Percentiles rank a stretch among this genome's conserved stretches.
These are phyloP conservation scores for Ceratocystis ficicola DNA, from an alignment of 2,329 filamentous ascomycete species.

Conservation along the genomic window DNA sequence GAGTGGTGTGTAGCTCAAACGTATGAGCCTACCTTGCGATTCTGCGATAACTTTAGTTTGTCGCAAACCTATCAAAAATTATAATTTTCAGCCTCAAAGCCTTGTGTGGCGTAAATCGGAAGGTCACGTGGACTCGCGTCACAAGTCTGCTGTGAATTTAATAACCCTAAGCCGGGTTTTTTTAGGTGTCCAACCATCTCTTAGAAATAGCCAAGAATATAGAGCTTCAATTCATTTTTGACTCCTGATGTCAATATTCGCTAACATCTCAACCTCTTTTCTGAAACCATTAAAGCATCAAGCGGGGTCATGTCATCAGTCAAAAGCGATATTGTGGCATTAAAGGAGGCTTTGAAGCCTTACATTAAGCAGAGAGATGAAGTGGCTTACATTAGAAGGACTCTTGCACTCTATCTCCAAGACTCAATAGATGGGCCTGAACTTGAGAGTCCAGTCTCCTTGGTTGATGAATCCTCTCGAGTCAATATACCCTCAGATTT, in stretches of 20 bases:
- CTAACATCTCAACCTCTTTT: too few relatives aligned
- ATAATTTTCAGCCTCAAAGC: conserved; percentile 22
- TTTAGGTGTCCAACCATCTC: too few relatives aligned
- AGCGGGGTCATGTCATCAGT: conserved; percentile 8
- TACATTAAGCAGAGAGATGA: conserved; percentile 48
- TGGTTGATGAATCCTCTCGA: conserved; percentile 21
- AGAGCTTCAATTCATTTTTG: too few relatives aligned
- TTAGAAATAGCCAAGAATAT: too few relatives aligned
- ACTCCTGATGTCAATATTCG: too few relatives aligned
- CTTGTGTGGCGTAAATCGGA: conserved; percentile 18
- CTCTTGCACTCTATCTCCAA: conserved; percentile 42
- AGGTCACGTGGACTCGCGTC: conserved; percentile 20
- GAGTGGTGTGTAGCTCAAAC: conserved; percentile 9
- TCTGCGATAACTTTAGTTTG: conserved; percentile 9
- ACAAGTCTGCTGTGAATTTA: too few relatives aligned
- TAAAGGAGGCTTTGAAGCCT: conserved; percentile 32
- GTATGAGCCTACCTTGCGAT: conserved; percentile 19
- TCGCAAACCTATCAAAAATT: conserved; percentile 20
- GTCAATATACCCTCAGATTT: conserved; percentile 29
- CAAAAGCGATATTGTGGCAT: background rate
- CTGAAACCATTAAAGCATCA: too few relatives aligned
- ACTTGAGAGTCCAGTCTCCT: conserved; percentile 15
- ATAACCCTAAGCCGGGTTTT: background rate
- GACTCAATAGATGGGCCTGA: conserved; percentile 19
- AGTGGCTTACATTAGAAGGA: conserved; percentile 42